Evolutionary conservation across 2,329 filamentous ascomycete species (phyloP), one percentile per base, ranked within the genome.

Genomic region (Triangularia setosa): DNA sequence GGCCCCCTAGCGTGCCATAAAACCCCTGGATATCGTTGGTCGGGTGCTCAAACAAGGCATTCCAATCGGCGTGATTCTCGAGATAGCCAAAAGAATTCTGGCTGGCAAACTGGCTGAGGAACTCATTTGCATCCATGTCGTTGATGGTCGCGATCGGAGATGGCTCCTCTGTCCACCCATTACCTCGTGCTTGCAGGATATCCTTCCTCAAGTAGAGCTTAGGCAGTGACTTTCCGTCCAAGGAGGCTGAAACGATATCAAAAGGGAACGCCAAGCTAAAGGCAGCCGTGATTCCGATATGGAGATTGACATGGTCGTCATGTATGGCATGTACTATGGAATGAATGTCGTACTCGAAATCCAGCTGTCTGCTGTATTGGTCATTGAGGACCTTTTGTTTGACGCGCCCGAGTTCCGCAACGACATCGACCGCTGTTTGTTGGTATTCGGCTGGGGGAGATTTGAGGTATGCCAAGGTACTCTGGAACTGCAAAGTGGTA

Each of bases 401-500:
- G 66, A 72, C 71, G 18, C 68, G 58, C 23, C 71, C 67, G 2
- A 79, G 67, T 4, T 71, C 73, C 6, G 61, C 72, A 16, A 73
- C 25, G 1, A 79, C 30, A 64, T 79, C 75, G 14, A 78, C 60
- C 64, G 72, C 66, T 12, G 75, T 78, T 62, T 78, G 79, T 66
- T 78, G 78, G 64, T 79, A 80, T 21, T 75, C 75, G 7, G 69
- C 60, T 0, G 78, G 78, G 0, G 79, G 79, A 25, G 74, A 68
- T 44, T 76, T 75, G 16, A 81, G 73, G 63, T 77, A 80, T 14
- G 75, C 73, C 8, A 80, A 67, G 1, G 79, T 80, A 62, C 73
- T 78, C 56, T 81, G 79, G 54, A 80, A 80, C 58, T 80, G 76
- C 1, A 83, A 58, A 0, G 79, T 80, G 16, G 78, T 73, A 64